Evolutionary conservation across 1,284 basidiomycete genomes (phyloP).

Genomic region (Boletus smithii): DNA sequence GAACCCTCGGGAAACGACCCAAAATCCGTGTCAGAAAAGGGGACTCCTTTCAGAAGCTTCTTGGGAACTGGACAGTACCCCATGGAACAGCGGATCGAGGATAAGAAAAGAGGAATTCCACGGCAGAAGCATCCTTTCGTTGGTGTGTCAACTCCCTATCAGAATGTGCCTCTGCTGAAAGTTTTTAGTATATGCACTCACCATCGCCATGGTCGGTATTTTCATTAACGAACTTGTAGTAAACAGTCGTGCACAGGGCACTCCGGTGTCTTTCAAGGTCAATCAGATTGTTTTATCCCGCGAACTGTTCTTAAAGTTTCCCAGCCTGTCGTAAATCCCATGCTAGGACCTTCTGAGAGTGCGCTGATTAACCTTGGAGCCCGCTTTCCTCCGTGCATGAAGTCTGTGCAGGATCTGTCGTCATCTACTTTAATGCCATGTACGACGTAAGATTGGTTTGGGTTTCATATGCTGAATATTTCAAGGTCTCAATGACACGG

Average conservation of each 20-base stretch:
- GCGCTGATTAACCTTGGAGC: constrained; percentile 89
- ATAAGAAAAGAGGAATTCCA: constrained; percentile 80
- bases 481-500: constrained; percentile 70
- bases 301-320: constrained; percentile 4
- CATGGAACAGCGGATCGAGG: constrained; percentile 78
- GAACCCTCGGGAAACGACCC: constrained; percentile 43
- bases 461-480: constrained; percentile 6
- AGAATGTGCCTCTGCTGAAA: constrained; percentile 7
- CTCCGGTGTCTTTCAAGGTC: constrained; percentile 78
- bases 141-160: constrained; percentile 39
- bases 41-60: constrained; percentile 40
- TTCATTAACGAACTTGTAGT: constrained; percentile 78
- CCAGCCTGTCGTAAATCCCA: constrained; percentile 81
- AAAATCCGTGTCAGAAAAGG: constrained; percentile 36
- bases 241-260: constrained; percentile 71
- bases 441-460: constrained; percentile 32
- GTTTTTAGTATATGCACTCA: constrained; percentile 56
- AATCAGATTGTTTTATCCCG: constrained; percentile 14
- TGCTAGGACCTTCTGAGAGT: constrained; percentile 86
- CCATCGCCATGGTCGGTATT: constrained; percentile 65
- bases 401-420: constrained; percentile 60
- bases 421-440: constrained; percentile 63
- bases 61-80: constrained; percentile 55
- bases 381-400: constrained; percentile 90
- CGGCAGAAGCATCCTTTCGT: constrained; percentile 79